Evolutionary conservation across 495 filamentous ascomycete species (phyloP), one percentile per base, ranked within the genome.

Genomic region (Penicillium macrosclerotiorum): DNA sequence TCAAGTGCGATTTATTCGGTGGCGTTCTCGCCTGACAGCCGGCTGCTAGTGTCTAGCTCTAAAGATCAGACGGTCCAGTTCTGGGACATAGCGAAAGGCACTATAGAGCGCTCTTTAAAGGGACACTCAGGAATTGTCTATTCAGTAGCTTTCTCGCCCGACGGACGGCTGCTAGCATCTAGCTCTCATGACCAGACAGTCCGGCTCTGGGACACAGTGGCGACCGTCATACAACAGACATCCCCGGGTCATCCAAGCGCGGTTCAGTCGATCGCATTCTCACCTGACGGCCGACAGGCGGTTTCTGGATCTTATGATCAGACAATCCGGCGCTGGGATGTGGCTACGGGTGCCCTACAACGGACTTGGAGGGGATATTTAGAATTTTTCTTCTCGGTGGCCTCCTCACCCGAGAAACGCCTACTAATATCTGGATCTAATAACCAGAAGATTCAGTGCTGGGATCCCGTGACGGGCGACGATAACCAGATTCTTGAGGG

Each of bases 251-350:
- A 44, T 45, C 20, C 19, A 19, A 4, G 16, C 6, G 27, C 31
- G 33, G 37, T 43, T 16, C 4, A 2, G 12, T 47, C 49, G 13
- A 32, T 47, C 2, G 55, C 47, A 4, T 69, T 67, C 59, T 59
- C 56, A 26, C 48, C 51, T 6, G 45, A 64, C 42, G 33, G 47
- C 41, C 37, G 51, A 34, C 43, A 40, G 17, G 5, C 70, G 4
- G 68, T 61, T 5, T 69, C 60, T 4, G 59, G 50, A 29, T 60
- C 58, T 14, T n/a, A 25, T 5, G 63, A 70, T 39, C 19, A 40
- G 4, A 64, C 49, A 5, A 42, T 73, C 19, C 46, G 47, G 45
- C 52, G 70, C 26, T 70, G 67, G 68, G 58, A 73, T 52, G 5
- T 51, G 4, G 37, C 25, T 17, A 57, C 42, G 4, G 60, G 63